phyloP scores from a whole-genome alignment of 2,329 filamentous ascomycete species.

The Fusarium subtropicale region DNA sequence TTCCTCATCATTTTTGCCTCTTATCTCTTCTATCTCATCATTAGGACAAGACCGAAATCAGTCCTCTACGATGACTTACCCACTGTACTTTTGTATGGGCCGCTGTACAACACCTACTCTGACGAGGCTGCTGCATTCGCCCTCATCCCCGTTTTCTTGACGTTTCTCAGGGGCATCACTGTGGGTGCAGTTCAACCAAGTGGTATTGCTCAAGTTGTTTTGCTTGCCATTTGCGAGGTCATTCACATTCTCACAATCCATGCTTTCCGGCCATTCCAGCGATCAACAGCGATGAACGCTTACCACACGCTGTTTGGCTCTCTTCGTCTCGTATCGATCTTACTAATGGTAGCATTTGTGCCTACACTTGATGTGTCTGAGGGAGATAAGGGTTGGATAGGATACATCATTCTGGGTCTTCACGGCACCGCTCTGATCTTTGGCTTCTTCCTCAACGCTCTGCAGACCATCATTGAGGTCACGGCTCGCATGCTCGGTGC shows the following conservation, averaged over 20 bases:
- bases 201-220: conserved; percentile 90
- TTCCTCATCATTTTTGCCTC: conserved; percentile 77
- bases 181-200: conserved; percentile 94
- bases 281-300: conserved; percentile 95
- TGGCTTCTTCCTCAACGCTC: conserved; percentile 91
- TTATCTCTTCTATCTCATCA: conserved; percentile 86
- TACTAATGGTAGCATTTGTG: conserved; percentile 85
- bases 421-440: conserved; percentile 88
- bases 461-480: conserved; percentile 92
- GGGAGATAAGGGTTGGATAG: conserved; percentile 90
- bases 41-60: conserved; percentile 82
- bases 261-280: conserved; percentile 90
- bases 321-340: conserved; percentile 78
- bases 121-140: conserved; percentile 93
- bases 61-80: conserved; percentile 93
- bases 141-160: conserved; percentile 85
- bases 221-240: conserved; percentile 94
- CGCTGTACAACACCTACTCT: conserved; percentile 96
- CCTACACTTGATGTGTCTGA: conserved; percentile 83
- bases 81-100: conserved; percentile 89
- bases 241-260: conserved; percentile 88
- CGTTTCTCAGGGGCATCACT: conserved; percentile 85
- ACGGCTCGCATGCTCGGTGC: conserved; percentile 84
- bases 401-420: conserved; percentile 87
- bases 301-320: conserved; percentile 89